Percentiles rank a stretch among this genome's conserved stretches.
Conservation (phyloP, 2,329 filamentous ascomycete genomes). For the Fusarium aywerte region DNA sequence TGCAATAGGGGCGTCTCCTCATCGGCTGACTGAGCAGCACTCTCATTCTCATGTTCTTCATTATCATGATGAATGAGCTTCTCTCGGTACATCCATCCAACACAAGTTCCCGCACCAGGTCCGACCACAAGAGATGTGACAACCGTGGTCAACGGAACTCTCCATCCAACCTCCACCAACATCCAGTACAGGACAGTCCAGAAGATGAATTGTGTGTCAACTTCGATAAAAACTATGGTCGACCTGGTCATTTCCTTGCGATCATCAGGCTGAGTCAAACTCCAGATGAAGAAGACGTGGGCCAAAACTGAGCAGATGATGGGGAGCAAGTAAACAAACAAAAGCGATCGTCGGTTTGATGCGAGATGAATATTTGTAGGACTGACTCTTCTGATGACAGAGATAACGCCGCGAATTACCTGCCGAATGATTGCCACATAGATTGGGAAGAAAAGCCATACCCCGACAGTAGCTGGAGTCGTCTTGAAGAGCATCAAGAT, state of each 20-base stretch:
- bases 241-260: constrained; percentile 62
- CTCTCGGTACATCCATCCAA: constrained; percentile 56
- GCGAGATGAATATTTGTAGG: constrained; percentile 57
- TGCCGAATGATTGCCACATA: constrained; percentile 59
- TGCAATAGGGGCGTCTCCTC: constrained; percentile 53
- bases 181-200: constrained; percentile 65
- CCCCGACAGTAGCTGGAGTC: constrained; percentile 51
- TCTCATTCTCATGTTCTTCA: constrained; percentile 26
- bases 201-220: constrained; percentile 58
- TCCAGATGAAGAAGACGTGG: constrained; percentile 57
- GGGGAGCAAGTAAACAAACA: constrained; percentile 59
- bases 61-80: constrained; percentile 47
- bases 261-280: constrained; percentile 55
- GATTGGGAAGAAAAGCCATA: constrained; percentile 65
- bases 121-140: constrained; percentile 49
- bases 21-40: constrained; percentile 27
- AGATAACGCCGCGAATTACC: constrained; percentile 48
- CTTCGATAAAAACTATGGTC: constrained; percentile 58
- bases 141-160: constrained; percentile 50
- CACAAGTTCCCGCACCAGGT: constrained; percentile 53
- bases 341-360: constrained; percentile 52
- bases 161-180: constrained; percentile 61
- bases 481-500: constrained; percentile 58
- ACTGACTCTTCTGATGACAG: constrained; percentile 42
- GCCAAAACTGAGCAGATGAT: constrained; percentile 56